Conservation (phyloP, 2,329 filamentous ascomycete species). For the Colletotrichum agaves region DNA sequence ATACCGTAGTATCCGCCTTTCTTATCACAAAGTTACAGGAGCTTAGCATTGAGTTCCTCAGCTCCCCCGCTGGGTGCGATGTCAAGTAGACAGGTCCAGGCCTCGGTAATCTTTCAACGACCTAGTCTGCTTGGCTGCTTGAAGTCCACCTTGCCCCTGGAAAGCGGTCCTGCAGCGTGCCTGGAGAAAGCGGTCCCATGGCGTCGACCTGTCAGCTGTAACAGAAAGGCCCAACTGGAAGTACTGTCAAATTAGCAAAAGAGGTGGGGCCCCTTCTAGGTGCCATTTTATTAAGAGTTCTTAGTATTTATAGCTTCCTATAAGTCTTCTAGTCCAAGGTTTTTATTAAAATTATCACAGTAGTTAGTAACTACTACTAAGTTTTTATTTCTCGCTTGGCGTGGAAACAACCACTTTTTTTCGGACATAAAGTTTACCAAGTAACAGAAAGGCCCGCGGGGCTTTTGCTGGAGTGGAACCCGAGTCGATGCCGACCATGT, state of each 20-base stretch:
- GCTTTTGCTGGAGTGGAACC: constrained; percentile 6
- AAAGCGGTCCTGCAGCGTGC: constrained; percentile 1
- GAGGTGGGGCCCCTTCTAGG: too few relatives aligned
- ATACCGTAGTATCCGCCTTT: background rate
- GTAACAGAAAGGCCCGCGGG: constrained; percentile 15
- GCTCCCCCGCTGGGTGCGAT: constrained; percentile 14
- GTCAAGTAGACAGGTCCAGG: constrained; percentile 6
- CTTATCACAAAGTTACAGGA: background rate
- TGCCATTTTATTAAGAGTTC: too few relatives aligned
- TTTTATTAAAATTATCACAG: too few relatives aligned
- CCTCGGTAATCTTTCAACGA: background rate
- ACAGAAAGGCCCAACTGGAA: constrained; percentile 14
- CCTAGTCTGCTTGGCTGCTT: background rate
- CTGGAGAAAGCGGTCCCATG: constrained; percentile 13
- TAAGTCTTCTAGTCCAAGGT: too few relatives aligned
- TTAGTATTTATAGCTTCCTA: too few relatives aligned
- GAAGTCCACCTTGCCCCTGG: constrained; percentile 13
- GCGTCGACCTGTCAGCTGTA: constrained; percentile 28
- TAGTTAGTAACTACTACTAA: too few relatives aligned
- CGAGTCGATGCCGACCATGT: constrained; percentile 25
- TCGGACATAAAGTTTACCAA: too few relatives aligned
- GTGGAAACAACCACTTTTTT: too few relatives aligned
- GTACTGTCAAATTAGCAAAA: too few relatives aligned
- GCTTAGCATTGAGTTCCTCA: constrained; percentile 7
- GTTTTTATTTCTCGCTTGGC: too few relatives aligned